phyloP scores from a whole-genome alignment of 805 yeast species.

The Starmerella powellii region DNA sequence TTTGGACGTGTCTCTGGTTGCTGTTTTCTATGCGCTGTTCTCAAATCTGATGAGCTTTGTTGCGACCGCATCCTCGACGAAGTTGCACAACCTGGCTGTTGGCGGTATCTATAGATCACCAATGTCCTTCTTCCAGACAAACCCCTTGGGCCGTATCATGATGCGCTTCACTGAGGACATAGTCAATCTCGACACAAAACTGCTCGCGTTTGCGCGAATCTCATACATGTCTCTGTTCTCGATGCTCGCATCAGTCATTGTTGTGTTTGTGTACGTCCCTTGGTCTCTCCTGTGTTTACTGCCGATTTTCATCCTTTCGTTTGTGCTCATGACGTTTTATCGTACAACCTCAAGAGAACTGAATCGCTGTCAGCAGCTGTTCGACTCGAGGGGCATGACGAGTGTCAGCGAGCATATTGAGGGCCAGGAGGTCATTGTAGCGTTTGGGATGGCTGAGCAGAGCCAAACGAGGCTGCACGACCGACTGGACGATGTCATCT shows the following conservation, averaged over 20 bases:
- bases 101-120: constrained; percentile 56
- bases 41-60: constrained; percentile 22
- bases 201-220: constrained; percentile 30
- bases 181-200: constrained; percentile 66
- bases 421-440: constrained; percentile 54
- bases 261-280: constrained; percentile 58
- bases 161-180: constrained; percentile 81
- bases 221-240: constrained; percentile 37
- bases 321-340: constrained; percentile 35
- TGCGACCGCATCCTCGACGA: constrained; percentile 41
- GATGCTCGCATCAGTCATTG: constrained; percentile 48
- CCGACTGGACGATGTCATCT: constrained; percentile 48
- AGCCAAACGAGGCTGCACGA: constrained; percentile 38
- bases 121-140: constrained; percentile 67
- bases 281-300: constrained; percentile 54
- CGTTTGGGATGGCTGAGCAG: constrained; percentile 37
- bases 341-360: constrained; percentile 62
- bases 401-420: constrained; percentile 55
- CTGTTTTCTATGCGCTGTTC: constrained; percentile 7
- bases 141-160: constrained; percentile 60
- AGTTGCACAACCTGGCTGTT: constrained; percentile 49
- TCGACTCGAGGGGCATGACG: constrained; percentile 55
- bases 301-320: constrained; percentile 35
- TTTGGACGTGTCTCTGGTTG: constrained; percentile 10
- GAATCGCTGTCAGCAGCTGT: constrained; percentile 60